Evolutionary conservation across 2,329 filamentous ascomycete genomes (phyloP).

Genomic region (Colletotrichum sp.): DNA sequence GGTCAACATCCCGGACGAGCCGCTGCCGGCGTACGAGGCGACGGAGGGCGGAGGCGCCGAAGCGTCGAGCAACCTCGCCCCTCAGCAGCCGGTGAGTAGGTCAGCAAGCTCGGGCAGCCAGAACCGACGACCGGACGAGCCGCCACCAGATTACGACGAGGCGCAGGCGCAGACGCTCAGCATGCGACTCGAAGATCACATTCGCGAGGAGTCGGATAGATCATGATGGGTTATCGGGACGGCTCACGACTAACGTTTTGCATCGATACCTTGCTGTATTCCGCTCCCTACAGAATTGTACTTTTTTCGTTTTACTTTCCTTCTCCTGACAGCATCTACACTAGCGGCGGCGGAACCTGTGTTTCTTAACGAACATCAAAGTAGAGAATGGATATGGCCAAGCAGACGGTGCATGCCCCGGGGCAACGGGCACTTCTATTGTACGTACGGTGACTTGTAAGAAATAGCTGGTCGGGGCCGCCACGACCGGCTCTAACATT

Average conservation of each 20-base stretch:
- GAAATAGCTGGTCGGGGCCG: neutral
- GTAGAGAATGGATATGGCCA: conserved; percentile 4
- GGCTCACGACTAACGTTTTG: conserved; percentile 11
- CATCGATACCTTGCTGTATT: conserved; percentile 19
- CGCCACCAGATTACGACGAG: conserved; percentile 91
- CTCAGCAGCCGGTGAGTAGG: conserved; percentile 32
- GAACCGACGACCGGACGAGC: conserved; percentile 66
- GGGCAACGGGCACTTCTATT: neutral
- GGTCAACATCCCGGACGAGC: conserved; percentile 78
- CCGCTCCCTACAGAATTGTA: conserved; percentile 9
- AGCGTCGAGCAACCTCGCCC: conserved; percentile 33
- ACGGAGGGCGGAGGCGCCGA: conserved; percentile 36
- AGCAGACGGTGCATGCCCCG: neutral
- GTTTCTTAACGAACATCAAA: conserved; percentile 7
- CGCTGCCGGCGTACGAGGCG: conserved; percentile 86
- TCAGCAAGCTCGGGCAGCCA: conserved; percentile 43
- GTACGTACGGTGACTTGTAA: neutral
- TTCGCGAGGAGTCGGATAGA: conserved; percentile 75
- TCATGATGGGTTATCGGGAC: conserved; percentile 35
- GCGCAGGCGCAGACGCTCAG: conserved; percentile 75
- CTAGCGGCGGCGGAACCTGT: conserved; percentile 9
- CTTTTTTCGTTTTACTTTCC: neutral
- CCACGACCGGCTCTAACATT: neutral
- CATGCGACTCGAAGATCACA: conserved; percentile 69
- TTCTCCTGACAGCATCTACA: conserved; percentile 12